These are phyloP conservation scores for Neurospora discreta DNA, from an alignment of 495 filamentous ascomycete genomes.

Conservation along the genomic window DNA sequence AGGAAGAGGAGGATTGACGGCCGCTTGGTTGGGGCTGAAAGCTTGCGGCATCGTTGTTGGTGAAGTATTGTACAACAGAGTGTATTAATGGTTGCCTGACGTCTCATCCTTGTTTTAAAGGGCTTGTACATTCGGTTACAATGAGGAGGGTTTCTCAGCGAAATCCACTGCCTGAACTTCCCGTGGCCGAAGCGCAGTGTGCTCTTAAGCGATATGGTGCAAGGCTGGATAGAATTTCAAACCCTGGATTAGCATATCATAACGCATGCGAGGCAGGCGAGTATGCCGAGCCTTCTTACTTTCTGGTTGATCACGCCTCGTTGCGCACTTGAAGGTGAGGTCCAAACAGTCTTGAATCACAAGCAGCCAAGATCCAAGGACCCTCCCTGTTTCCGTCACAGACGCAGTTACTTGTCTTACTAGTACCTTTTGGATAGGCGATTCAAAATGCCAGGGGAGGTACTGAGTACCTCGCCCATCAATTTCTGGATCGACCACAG, in stretches of 20 bases:
- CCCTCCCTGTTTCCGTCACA: background rate
- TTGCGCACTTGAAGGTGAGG: background rate
- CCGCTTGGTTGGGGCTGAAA: background rate
- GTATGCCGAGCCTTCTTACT: background rate
- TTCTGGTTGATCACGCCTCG: background rate
- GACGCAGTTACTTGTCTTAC: background rate
- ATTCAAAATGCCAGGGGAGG: background rate
- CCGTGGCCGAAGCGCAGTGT: background rate
- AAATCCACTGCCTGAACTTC: background rate
- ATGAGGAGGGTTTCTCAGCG: background rate
- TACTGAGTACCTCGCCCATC: background rate
- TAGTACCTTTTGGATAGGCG: background rate
- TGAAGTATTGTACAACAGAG: background rate
- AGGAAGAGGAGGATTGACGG: constrained; percentile 22
- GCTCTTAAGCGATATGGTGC: background rate
- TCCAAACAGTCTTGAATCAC: background rate
- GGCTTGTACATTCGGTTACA: background rate
- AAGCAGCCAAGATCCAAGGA: background rate
- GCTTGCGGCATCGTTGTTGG: background rate
- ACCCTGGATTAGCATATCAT: background rate
- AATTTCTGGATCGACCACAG: background rate
- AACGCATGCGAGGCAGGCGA: background rate
- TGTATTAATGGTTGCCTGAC: background rate
- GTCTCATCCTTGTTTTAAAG: background rate
- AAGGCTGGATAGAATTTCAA: background rate